A percentile compares a stretch with the other conserved stretches of the same genome.
Evolutionary conservation across 2,329 filamentous ascomycete genomes (phyloP).

Genomic region (Fusarium xylarioides): DNA sequence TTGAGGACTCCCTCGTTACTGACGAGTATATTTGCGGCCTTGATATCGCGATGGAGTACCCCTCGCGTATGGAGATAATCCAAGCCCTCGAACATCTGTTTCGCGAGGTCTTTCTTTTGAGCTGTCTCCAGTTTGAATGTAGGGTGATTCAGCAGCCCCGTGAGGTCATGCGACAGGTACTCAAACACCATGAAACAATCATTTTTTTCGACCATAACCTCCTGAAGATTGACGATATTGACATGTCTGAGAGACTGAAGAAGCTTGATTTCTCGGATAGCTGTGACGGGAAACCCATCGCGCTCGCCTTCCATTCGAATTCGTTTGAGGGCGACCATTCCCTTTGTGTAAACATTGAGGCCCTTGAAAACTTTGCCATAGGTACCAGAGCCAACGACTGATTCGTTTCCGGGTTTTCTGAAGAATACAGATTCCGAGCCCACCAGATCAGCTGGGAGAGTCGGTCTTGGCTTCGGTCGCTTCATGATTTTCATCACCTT

Average conservation of each 20-base stretch:
- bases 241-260: slow-evolving; percentile 85
- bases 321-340: slow-evolving; percentile 84
- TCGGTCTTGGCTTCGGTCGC: slow-evolving; percentile 75
- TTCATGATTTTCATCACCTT: slow-evolving; percentile 74
- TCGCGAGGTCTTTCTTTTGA: slow-evolving; percentile 92
- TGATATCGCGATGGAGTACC: slow-evolving; percentile 97
- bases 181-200: slow-evolving; percentile 99
- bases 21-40: slow-evolving; percentile 96
- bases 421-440: slow-evolving; percentile 91
- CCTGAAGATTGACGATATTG: slow-evolving; percentile 84
- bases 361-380: slow-evolving; percentile 97
- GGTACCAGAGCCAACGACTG: slow-evolving; percentile 92
- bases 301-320: slow-evolving; percentile 94
- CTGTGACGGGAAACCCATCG: slow-evolving; percentile 91
- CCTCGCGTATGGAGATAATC: slow-evolving; percentile 92
- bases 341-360: slow-evolving; percentile 89
- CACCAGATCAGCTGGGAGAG: slow-evolving; percentile 75
- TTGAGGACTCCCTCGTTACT: slow-evolving; percentile 90
- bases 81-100: slow-evolving; percentile 91
- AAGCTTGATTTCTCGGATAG: slow-evolving; percentile 89
- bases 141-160: slow-evolving; percentile 93
- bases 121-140: slow-evolving; percentile 84
- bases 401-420: slow-evolving; percentile 96
- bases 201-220: slow-evolving; percentile 98
- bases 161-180: slow-evolving; percentile 95